A percentile compares a stretch with the other conserved stretches of the same genome.
Conservation (phyloP, 768 basidiomycete genomes). For the Xerocomellus amylosporus region DNA sequence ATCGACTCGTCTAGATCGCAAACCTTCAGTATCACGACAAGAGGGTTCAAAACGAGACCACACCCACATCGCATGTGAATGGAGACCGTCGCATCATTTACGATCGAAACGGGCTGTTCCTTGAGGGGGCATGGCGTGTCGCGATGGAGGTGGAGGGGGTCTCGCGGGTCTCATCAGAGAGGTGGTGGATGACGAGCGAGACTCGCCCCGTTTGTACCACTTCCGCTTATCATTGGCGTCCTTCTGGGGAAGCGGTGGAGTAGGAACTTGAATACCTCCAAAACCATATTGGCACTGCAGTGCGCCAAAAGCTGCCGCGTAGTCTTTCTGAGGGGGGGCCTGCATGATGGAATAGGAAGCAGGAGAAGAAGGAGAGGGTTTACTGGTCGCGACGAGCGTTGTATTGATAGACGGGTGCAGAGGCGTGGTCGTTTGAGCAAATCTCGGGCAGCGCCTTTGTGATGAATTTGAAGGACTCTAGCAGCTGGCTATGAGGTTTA, state of each 20-base stretch:
- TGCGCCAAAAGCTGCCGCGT: constrained; percentile 20
- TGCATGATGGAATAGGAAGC: not conserved
- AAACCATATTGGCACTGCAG: constrained; percentile 23
- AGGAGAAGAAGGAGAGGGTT: not conserved
- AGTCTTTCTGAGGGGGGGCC: constrained; percentile 20
- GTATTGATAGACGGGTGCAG: not conserved
- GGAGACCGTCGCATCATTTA: not conserved
- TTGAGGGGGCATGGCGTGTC: not conserved
- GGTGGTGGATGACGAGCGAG: constrained; percentile 15
- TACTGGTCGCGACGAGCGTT: not conserved
- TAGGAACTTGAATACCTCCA: constrained; percentile 2
- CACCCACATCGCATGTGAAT: not conserved
- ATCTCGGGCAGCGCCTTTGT: not conserved
- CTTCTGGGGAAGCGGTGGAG: not conserved
- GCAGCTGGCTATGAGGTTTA: not conserved
- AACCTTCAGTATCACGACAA: not conserved
- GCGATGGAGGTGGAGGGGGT: not conserved
- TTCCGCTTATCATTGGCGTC: constrained; percentile 1
- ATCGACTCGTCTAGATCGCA: not conserved
- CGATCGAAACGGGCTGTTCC: not conserved
- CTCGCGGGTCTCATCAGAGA: constrained; percentile 8
- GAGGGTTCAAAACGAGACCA: not conserved
- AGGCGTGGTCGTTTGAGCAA: not conserved
- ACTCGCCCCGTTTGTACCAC: constrained; percentile 20
- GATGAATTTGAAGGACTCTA: not conserved